Base-by-base conservation (phyloP, 2,329 filamentous ascomycete species). In the Tolypocladium tundrense region DNA sequence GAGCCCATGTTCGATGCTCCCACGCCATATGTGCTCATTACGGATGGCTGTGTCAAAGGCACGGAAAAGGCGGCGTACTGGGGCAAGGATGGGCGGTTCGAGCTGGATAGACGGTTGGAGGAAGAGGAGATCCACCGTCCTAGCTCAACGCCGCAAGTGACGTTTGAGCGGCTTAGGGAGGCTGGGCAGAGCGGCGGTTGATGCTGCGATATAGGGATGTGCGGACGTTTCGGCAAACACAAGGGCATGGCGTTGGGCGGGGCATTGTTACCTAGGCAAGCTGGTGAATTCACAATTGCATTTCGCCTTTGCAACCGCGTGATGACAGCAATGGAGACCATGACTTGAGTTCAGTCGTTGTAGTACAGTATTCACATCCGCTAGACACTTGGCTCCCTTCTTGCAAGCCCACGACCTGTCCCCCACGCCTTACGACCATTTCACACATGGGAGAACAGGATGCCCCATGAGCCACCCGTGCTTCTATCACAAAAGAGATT, bases 1-100 rank as follows among this genome's bases (percentile, higher is more conserved):
- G 89, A 92, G 70, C 85, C 88, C 39, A 92, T 92, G 82, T 93
- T 90, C 68, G 87, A 91, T 66, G 86, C 87, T 0, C 90, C 90
- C 5, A 86, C 87, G 63, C 84, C 88, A 27, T 90, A 88, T 64
- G 87, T 91, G 1, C 77, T 91, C 10, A 83, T 92, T 48, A 90
- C 87, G 0, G 86, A 91, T 67, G 80, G 76, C 1, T 87, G 87
- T 39, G 87, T 88, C 1, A 76, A 77, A 24, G 84, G 87, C 14
- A 77, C 78, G 31, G 85, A 85, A 64, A 84, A 80, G 70, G 77
- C 77, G 1, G 72, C 72, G 0, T 86, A 85, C 62, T 87, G 83
- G 82, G 87, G 86, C 1, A 86, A 89, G 60, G 88, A 88, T 16
- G 83, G 89, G 1, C 77, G 82, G 7, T 81, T 87, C 52, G 86